Base-by-base conservation (phyloP, 208 protist species). In the Naegleria gruberi region DNA sequence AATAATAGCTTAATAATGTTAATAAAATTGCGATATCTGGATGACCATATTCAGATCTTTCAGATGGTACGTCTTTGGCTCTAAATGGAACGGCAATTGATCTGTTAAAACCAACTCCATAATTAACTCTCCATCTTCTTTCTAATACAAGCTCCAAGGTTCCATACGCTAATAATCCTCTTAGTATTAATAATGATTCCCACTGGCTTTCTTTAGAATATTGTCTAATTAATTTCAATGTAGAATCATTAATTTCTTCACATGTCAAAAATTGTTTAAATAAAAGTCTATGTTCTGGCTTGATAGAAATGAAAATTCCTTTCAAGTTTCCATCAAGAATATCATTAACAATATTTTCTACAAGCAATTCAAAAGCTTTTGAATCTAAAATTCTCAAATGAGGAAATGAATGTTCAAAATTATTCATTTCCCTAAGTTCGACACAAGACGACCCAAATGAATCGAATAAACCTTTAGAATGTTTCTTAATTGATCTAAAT, bases 121-220 rank as follows among this genome's bases (percentile, higher is more conserved):
- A 84, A 84, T 84, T 84, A 0, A 84, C 81, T 84, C 81, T 84
- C 81, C 81, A 84, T 84, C 81, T 84, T 84, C 30, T 84, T 7
- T 41, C 44, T 4, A 84, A 30, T 26, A 15, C 2, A 42, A 44
- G n/a, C 17, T 34, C 42, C 8, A 84, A 26, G 44, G n/a, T 44
- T 26, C 30, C 17, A 84, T 45, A 84, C 0, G 81, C 17, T 7
- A 84, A 84, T 30, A 84, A 26, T 7, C 81, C 81, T 46, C 81
- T 41, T 12, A 84, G 8, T 17, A 84, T 84, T 6, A 84, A 45
- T 30, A 84, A 42, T 84, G 10, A 10, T 2, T 82, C 4, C 74
- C 40, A 43, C 17, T 41, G 23, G 17, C 42, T 84, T 4, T 84
- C 81, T 34, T 45, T 26, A 43, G 8, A 45, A 0, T 45, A 12